These are phyloP conservation scores for Polygonum aviculare DNA, from an alignment of 148 eudicot genomes.

Conservation along the genomic window DNA sequence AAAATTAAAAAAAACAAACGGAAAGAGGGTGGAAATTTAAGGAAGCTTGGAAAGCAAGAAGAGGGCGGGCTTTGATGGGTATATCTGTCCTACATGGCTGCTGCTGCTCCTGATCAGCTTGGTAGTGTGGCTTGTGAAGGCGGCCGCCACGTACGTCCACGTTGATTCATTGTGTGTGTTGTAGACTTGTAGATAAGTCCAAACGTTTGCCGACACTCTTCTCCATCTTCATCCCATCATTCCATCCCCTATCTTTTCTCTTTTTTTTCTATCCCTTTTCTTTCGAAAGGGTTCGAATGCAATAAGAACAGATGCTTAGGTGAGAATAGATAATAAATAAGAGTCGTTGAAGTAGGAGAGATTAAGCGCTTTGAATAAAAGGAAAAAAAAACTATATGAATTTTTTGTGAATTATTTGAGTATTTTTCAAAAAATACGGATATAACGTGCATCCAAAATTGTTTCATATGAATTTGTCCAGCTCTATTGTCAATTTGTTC, in stretches of 20 bases:
- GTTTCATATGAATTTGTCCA: too few species aligned
- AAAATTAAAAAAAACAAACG: not conserved
- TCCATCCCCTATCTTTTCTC: not conserved
- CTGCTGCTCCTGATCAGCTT: not conserved
- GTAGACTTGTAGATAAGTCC: conserved; percentile 5
- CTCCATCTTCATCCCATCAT: not conserved
- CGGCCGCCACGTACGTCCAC: conserved; percentile 7
- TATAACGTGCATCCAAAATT: too few species aligned
- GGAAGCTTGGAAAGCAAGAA: not conserved
- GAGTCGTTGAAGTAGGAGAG: too few species aligned
- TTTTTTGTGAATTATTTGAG: too few species aligned
- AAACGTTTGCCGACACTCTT: conserved; percentile 2
- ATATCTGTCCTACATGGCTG: not conserved
- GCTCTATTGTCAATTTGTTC: too few species aligned
- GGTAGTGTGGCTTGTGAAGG: not conserved
- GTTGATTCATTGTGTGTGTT: not conserved
- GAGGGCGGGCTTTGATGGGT: not conserved
- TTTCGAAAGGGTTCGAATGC: too few species aligned
- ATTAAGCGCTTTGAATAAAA: too few species aligned
- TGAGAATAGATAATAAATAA: too few species aligned
- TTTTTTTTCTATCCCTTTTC: not conserved
- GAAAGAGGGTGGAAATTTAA: not conserved
- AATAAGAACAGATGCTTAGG: too few species aligned
- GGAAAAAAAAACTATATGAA: too few species aligned
- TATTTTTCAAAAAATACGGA: too few species aligned